Percentiles rank a stretch among this genome's conserved stretches.
Conservation (phyloP, 2,329 filamentous ascomycete species). For the Zymoseptoria ardabiliae region DNA sequence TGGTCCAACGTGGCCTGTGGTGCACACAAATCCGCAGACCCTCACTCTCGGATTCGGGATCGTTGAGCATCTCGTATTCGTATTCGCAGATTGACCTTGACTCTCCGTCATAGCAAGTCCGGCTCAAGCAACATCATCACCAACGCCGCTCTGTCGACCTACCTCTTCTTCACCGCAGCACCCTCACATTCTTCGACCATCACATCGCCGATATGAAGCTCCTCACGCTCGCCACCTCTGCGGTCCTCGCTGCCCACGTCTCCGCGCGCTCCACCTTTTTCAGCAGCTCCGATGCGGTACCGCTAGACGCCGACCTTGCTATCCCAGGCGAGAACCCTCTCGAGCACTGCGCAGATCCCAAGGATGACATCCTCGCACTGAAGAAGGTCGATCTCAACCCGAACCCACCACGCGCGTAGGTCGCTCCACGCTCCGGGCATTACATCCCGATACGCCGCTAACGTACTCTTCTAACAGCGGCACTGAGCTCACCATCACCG, state of each 20-base stretch:
- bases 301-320: slow-evolving; percentile 43
- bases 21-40: not conserved
- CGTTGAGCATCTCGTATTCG: not conserved
- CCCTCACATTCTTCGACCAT: not conserved
- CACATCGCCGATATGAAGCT: slow-evolving; percentile 24
- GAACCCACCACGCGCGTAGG: slow-evolving; percentile 79
- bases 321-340: slow-evolving; percentile 84
- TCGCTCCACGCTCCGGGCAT: not conserved
- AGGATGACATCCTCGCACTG: slow-evolving; percentile 65
- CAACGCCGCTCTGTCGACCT: slow-evolving; percentile 2
- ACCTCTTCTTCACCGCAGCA: not conserved
- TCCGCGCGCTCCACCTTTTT: slow-evolving; percentile 23
- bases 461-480: slow-evolving; percentile 51
- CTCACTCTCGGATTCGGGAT: not conserved
- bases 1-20: not conserved
- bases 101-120: not conserved
- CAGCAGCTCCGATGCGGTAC: slow-evolving; percentile 14
- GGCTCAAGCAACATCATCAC: not conserved
- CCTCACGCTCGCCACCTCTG: slow-evolving; percentile 20
- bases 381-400: slow-evolving; percentile 72
- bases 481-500: slow-evolving; percentile 67
- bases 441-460: slow-evolving; percentile 1
- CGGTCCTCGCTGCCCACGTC: slow-evolving; percentile 24
- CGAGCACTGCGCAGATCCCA: slow-evolving; percentile 65
- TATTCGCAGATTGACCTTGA: not conserved